These are phyloP conservation scores for Termitomyces sp. DNA, from an alignment of 768 basidiomycete genomes.

Conservation along the genomic window DNA sequence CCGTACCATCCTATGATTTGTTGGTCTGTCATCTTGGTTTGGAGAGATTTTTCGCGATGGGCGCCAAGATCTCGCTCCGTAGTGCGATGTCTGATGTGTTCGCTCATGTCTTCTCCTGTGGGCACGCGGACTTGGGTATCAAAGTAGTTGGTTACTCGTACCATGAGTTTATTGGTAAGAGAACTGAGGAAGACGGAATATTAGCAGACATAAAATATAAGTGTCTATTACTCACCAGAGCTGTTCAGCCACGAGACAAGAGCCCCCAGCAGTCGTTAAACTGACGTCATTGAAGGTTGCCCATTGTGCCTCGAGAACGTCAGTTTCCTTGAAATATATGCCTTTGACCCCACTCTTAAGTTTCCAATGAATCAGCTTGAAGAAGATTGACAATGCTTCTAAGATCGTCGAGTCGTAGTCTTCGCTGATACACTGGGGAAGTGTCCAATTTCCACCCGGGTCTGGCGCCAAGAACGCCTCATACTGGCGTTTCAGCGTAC, in stretches of 20 bases:
- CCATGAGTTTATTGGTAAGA: slow-evolving; percentile 88
- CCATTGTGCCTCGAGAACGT: slow-evolving; percentile 96
- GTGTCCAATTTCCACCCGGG: slow-evolving; percentile 80
- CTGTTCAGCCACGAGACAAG: slow-evolving; percentile 90
- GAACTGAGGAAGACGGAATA: slow-evolving; percentile 46
- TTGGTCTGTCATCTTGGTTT: slow-evolving; percentile 66
- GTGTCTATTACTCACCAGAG: slow-evolving; percentile 63
- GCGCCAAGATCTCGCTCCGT: slow-evolving; percentile 14
- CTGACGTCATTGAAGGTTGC: slow-evolving; percentile 92
- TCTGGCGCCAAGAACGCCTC: slow-evolving; percentile 88
- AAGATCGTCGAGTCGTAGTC: slow-evolving; percentile 90
- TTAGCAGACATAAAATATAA: neutral
- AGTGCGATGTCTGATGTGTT: slow-evolving; percentile 17
- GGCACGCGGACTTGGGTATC: slow-evolving; percentile 89
- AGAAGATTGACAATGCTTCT: slow-evolving; percentile 85
- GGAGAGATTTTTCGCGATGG: slow-evolving; percentile 27
- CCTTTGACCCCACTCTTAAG: slow-evolving; percentile 89
- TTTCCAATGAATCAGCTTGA: slow-evolving; percentile 93
- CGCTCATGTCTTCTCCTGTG: slow-evolving; percentile 34
- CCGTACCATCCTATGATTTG: slow-evolving; percentile 87
- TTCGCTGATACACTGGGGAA: slow-evolving; percentile 84
- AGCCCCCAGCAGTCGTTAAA: slow-evolving; percentile 81
- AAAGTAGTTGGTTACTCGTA: slow-evolving; percentile 91
- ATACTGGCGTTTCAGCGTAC: slow-evolving; percentile 93
- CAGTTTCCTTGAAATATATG: slow-evolving; percentile 96